Base-by-base conservation (phyloP, 2,329 filamentous ascomycete genomes). In the Exserohilum rostratum region DNA sequence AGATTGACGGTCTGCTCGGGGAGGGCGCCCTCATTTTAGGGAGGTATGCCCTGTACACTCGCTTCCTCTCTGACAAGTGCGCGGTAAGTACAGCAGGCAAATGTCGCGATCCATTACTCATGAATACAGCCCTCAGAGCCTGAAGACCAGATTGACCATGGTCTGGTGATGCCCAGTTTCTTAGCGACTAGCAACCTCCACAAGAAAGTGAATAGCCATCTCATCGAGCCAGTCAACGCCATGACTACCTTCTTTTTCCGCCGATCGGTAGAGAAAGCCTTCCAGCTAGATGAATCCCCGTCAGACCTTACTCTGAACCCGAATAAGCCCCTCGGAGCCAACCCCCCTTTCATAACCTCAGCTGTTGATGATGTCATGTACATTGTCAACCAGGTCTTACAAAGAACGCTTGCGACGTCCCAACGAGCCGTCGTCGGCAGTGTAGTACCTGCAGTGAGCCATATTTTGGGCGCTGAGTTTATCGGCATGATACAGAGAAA, bases 281-380 rank as follows among this genome's bases (percentile, higher is more conserved):
- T 99, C 75, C 93, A 99, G 73, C 81, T 99, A 40, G 95, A 99
- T 71, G 96, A 99, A 73, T 85, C 88, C 17, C 95, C 95, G 0
- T 78, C 83, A 0, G 91, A 91, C 17, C 79, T 99, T 17, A 90
- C 90, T 0, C 80, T 99, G 30, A 91, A 88, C 69, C 81, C 88
- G 37, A 87, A 83, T 67, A 90, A 83, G 68, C 82, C 88, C 3
- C 81, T 96, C 38, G 86, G 89, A 47, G 85, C 87, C 53, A 91
- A 92, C 65, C 85, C 91, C 2, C 95, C 95, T 0, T 96, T 91
- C 70, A 96, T 99, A 67, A 93, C 95, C 38, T 92, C 93, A 2
- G 93, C 93, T 0, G 93, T 99, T 7, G 95, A 99, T 78, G 95
- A 97, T 77, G 92, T 98, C 69, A 98, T 99, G 93, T 99, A 98